Percentiles rank a stretch among this genome's conserved stretches.
These are phyloP conservation scores for Tagetes patula DNA, from an alignment of 129 eudicot genomes.

Conservation along the genomic window DNA sequence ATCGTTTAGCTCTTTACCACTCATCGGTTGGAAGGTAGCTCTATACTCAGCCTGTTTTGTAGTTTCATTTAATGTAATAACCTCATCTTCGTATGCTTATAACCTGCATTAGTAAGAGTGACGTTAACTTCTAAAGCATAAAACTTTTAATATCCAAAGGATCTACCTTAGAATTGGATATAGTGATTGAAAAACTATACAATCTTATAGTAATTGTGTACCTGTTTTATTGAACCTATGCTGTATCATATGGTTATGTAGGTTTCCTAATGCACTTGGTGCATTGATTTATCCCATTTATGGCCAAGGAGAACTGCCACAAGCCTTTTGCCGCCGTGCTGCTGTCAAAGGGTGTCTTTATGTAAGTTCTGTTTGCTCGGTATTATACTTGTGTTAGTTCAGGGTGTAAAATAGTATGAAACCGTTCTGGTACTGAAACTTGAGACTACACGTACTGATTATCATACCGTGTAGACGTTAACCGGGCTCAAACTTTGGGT, in stretches of 20 bases:
- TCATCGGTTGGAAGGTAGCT: conserved; percentile 84
- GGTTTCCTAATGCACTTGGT: conserved; percentile 89
- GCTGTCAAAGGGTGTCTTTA: conserved; percentile 96
- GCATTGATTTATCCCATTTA: conserved; percentile 89
- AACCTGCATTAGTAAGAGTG: conserved; percentile 19
- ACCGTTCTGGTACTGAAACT: background rate
- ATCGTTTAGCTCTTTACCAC: conserved; percentile 74
- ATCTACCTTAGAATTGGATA: conserved; percentile 4
- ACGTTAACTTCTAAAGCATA: background rate
- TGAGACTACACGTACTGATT: background rate
- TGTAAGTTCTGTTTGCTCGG: conserved; percentile 49
- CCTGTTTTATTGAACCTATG: conserved; percentile 17
- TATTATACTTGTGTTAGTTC: background rate
- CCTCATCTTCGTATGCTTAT: conserved; percentile 3
- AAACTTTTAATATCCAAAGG: background rate
- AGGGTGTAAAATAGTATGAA: background rate
- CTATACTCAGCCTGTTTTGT: conserved; percentile 13
- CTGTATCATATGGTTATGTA: conserved; percentile 27
- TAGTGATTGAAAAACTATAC: background rate
- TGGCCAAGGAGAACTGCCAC: conserved; percentile 96
- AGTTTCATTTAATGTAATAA: background rate
- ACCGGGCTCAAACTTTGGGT: background rate
- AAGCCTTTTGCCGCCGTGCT: conserved; percentile 98
- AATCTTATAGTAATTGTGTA: conserved; percentile 21
- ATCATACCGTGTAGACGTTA: background rate